phyloP scores from a whole-genome alignment of 768 basidiomycete species.

The Mycena rosella region DNA sequence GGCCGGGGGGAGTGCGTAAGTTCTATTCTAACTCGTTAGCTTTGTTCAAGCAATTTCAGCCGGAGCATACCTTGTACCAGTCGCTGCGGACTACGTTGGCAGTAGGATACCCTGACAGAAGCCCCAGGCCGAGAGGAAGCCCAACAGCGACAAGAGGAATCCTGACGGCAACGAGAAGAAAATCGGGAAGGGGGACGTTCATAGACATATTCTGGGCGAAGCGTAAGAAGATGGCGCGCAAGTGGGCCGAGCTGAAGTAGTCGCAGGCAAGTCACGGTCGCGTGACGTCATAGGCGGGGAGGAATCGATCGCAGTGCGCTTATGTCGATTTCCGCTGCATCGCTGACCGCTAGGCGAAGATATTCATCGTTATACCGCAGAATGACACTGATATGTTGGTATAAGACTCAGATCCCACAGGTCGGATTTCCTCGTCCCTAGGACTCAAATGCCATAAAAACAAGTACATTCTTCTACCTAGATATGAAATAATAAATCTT shows the following conservation, averaged over 20 bases:
- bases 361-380: too few relatives aligned
- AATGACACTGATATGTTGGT: background rate
- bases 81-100: constrained; percentile 56
- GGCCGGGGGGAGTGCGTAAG: constrained; percentile 63
- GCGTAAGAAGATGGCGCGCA: constrained; percentile 44
- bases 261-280: constrained; percentile 45
- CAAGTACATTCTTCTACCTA: too few relatives aligned
- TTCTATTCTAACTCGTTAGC: constrained; percentile 50
- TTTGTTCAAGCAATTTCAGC: too few relatives aligned
- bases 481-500: too few relatives aligned
- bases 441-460: too few relatives aligned
- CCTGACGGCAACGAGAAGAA: constrained; percentile 67
- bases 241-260: background rate
- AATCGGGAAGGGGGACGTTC: constrained; percentile 56
- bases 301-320: constrained; percentile 24
- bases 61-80: constrained; percentile 68
- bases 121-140: constrained; percentile 59
- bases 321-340: background rate
- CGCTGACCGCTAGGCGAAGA: too few relatives aligned
- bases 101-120: constrained; percentile 63
- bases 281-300: constrained; percentile 46
- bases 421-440: too few relatives aligned
- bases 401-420: too few relatives aligned
- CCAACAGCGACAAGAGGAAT: constrained; percentile 44
- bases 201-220: constrained; percentile 49